Evolutionary conservation across 768 basidiomycete species (phyloP), one percentile per base, ranked within the genome.

Genomic region (Trametes meyenii): DNA sequence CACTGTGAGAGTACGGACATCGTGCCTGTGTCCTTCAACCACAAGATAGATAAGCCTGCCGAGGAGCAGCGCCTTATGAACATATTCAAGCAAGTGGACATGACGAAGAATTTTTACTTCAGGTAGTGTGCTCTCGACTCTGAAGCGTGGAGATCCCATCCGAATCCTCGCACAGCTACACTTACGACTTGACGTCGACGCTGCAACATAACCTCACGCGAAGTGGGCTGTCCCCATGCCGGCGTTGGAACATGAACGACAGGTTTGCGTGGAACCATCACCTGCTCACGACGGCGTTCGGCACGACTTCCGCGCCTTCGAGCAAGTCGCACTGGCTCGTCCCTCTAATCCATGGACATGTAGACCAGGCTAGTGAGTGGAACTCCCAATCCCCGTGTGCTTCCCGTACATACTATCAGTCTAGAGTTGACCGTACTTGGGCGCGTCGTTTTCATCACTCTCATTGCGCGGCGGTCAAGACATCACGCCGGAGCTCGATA

Each of bases 71-170:
- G 93, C 10, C 80, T 95, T 36, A 85, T 96, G 78, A 89, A 86
- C 61, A 85, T 92, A 10, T 99, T 98, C 79, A 95, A 94, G 71
- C 93, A 96, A 73, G 95, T 98, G 1, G 96, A 99, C 70, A 86
- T 98, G 83, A 89, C 90, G n/a, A 98, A 98, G 77, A 98, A 98
- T 77, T 98, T 98, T 73, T 99, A 98, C 76, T 98, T 98, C 76
- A 95, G 92, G 93, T 93, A 65, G 45, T 21, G 19, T 7, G 38
- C 24, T 11, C 43, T 24, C 13, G 16, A 8, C 1, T 26, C 1
- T n/a, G 17, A 16, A n/a, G 3, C 7, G 16, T 17, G 21, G 11
- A 11, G 14, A 13, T 4, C 6, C 10, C 19, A 5, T 17, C 14
- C 16, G 38, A 21, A 38, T 45, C 4, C 14, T 8, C 14, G 3